Base-by-base conservation (phyloP, 345 rosid genomes). In the Salix brachista region DNA sequence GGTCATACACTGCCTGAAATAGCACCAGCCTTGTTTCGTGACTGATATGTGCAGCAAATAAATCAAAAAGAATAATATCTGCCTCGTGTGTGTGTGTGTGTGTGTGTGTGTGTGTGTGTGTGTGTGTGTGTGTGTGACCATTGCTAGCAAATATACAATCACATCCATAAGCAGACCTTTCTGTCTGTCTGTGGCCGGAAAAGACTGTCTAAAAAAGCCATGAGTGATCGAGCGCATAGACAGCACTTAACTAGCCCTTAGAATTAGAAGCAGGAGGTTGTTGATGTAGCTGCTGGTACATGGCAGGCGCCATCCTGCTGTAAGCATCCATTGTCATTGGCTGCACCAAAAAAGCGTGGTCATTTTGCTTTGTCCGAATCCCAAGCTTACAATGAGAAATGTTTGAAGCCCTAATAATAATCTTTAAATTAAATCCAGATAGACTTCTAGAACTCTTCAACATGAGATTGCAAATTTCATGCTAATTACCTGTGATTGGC, bases 201-300 rank as follows among this genome's bases (percentile, higher is more conserved):
- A 56, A n/a, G 26, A n/a, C n/a, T 58, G 14, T 58, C 62, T n/a
- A 3, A 3, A 58, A 9, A 58, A 4, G 28, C 13, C 64, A 58
- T 1, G 13, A 10, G 64, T 23, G 12, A 30, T 30, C 32, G 32
- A 8, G 64, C 16, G 0, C 16, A 16, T 21, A 54, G 1, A 54
- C 4, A 42, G n/a, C 18, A 30, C 58, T 42, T 44, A n/a, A 12
- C 81, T 78, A 83, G 79, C 83, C 86, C 80, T 87, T 89, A 28
- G 88, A 84, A 84, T 76, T 85, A 34, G 94, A 86, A 68, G 88
- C 80, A 28, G 86, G 87, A 58, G 84, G 74, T 50, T 76, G 92
- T 62, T 90, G 97, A 26, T 90, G 94, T 86, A 90, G 79, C 72
- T 92, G 99, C 78, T 93, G 99, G 79, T 85, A 95, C 74, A 95